Percentiles rank a stretch among this genome's conserved stretches.
These are phyloP conservation scores for Annulohypoxylon truncatum DNA, from an alignment of 2,329 filamentous ascomycete species.

Conservation along the genomic window DNA sequence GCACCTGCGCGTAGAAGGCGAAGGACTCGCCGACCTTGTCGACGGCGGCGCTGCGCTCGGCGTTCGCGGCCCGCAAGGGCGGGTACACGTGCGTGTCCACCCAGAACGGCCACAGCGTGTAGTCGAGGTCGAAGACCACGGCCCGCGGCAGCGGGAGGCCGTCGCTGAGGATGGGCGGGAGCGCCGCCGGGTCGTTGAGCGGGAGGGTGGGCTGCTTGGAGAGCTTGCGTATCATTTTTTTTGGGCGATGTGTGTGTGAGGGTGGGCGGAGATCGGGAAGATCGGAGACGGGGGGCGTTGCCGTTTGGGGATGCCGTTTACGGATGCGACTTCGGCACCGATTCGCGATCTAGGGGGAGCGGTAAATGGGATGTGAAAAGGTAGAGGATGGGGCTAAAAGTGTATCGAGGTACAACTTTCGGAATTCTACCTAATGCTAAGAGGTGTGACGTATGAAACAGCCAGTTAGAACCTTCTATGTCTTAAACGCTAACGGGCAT, in stretches of 20 bases:
- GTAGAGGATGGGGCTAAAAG: background rate
- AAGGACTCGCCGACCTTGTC: constrained; percentile 74
- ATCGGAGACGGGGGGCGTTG: background rate
- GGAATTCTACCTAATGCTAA: background rate
- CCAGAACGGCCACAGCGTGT: constrained; percentile 99
- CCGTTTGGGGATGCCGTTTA: background rate
- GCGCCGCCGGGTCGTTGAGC: constrained; percentile 44
- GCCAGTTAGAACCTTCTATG: background rate
- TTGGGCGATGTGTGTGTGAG: too few relatives aligned
- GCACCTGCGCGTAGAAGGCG: constrained; percentile 77
- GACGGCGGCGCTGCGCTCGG: constrained; percentile 56
- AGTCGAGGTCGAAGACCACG: constrained; percentile 95
- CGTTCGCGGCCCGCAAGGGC: constrained; percentile 69
- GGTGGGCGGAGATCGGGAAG: background rate
- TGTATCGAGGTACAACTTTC: background rate
- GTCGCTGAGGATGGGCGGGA: constrained; percentile 61
- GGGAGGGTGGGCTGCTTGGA: constrained; percentile 46
- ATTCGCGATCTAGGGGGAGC: background rate
- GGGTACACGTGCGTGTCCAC: constrained; percentile 89
- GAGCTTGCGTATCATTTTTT: constrained; percentile 45
- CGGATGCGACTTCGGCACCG: background rate
- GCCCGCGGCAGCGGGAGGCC: constrained; percentile 80
- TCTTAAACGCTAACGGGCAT: constrained; percentile 9
- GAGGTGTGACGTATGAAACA: constrained; percentile 7
- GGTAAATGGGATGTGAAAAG: background rate